Base-by-base conservation (phyloP, 305 asterid species). In the Withania somnifera region DNA sequence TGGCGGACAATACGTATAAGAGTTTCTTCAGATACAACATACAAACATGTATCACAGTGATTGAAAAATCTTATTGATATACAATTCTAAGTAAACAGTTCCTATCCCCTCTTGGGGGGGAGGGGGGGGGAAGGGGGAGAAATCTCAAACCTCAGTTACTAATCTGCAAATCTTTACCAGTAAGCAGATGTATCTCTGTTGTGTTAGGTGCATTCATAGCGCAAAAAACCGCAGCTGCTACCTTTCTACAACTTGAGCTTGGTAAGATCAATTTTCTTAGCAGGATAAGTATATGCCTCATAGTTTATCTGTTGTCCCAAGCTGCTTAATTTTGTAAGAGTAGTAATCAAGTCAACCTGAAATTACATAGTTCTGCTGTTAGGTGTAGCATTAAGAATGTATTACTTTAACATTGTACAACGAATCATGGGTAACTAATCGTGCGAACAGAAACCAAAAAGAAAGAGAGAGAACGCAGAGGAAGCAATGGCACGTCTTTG, bases 271-370 rank as follows among this genome's bases (percentile, higher is more conserved):
- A 95, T 84, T 85, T 85, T 93, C 51, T 73, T 60, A 61, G 86
- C 88, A 6, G 98, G 94, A 86, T 93, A 93, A 1, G 97, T 79
- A 84, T 95, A 94, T 51, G 98, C 99, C 89, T 95, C 99, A 9
- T 90, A 94, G 82, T 95, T 92, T 90, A 95, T 93, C 61, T 89
- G 85, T 87, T 94, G 98, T 28, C 98, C 98, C 85, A 95, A 79
- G 22, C 96, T 85, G 85, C 98, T 84, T 89, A 95, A 81, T 87
- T 93, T 94, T 64, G 98, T 91, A 26, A 93, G 82, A 28, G 98
- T 86, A 54, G 97, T 94, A 85, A 94, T 95, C 83, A 94, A 95
- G 79, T 95, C 98, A 51, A 95, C 99, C 98, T 93, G 97, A 86
- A 77, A 81, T 77, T 0, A 83, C 36, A 38, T 71, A 84, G 34